A percentile compares a stretch with the other conserved stretches of the same genome.
Evolutionary conservation across 768 basidiomycete genomes (phyloP).

Genomic region (Phaffia australis): DNA sequence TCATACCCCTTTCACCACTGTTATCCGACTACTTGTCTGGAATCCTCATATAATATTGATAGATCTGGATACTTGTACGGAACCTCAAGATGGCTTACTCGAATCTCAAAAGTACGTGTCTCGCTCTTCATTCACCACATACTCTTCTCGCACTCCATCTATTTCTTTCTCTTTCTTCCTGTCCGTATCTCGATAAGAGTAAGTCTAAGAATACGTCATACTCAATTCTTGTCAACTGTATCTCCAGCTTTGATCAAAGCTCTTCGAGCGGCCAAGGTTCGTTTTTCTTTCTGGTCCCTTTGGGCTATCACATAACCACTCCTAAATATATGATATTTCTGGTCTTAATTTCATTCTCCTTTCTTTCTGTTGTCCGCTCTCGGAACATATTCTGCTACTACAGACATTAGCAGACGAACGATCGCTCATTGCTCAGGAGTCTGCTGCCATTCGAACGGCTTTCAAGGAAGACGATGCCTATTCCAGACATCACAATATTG

Average conservation of each 20-base stretch:
- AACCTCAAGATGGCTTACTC: slow-evolving; percentile 33
- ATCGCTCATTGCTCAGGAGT: slow-evolving; percentile 90
- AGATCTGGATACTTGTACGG: too few relatives aligned
- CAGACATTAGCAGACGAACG: slow-evolving; percentile 98
- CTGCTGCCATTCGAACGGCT: slow-evolving; percentile 88
- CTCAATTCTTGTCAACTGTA: neutral
- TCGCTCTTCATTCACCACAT: neutral
- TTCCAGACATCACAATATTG: slow-evolving; percentile 91
- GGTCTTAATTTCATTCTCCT: neutral
- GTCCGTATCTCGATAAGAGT: neutral
- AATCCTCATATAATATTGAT: too few relatives aligned
- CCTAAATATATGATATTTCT: neutral
- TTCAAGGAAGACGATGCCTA: slow-evolving; percentile 96
- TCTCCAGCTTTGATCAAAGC: slow-evolving; percentile 85
- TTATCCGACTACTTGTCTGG: too few relatives aligned
- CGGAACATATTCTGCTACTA: slow-evolving; percentile 24
- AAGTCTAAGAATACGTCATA: neutral
- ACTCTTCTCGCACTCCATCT: neutral
- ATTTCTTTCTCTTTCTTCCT: neutral
- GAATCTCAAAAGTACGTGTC: slow-evolving; percentile 38
- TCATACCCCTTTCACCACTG: too few relatives aligned
- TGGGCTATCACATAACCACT: neutral
- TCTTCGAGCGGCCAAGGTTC: slow-evolving; percentile 89
- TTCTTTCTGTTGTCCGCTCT: neutral
- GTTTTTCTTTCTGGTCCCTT: slow-evolving; percentile 26